These are phyloP conservation scores for Fraxinus quadrangulata DNA, from an alignment of 257 asterid species.

Conservation along the genomic window DNA sequence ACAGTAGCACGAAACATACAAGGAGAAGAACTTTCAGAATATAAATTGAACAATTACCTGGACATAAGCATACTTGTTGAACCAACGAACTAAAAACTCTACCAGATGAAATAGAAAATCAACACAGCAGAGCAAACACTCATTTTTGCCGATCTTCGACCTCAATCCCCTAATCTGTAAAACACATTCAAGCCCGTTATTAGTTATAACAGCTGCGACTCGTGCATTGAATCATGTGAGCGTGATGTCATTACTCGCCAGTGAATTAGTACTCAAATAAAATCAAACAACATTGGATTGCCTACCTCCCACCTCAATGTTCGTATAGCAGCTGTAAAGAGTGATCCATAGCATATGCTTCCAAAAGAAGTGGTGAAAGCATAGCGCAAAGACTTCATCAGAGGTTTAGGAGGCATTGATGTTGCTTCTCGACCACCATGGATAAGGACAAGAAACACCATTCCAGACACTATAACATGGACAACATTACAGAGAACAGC, in stretches of 20 bases:
- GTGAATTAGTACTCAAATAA: conserved; percentile 3
- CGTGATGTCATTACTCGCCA: conserved; percentile 9
- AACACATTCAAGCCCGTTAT: conserved; percentile 20
- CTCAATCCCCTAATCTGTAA: conserved; percentile 93
- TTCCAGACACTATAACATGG: conserved; percentile 92
- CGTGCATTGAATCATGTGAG: conserved; percentile 1
- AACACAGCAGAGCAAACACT: conserved; percentile 94
- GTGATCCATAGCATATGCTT: conserved; percentile 98
- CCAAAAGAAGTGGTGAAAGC: conserved; percentile 94
- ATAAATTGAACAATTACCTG: conserved; percentile 54
- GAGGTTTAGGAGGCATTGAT: conserved; percentile 86
- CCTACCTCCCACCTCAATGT: conserved; percentile 95
- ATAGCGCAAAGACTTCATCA: conserved; percentile 61
- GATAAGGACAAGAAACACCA: conserved; percentile 82
- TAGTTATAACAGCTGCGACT: conserved; percentile 21
- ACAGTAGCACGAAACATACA: not conserved
- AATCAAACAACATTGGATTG: conserved; percentile 20
- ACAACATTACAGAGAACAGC: conserved; percentile 90
- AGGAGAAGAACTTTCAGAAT: not conserved
- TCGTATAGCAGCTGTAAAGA: conserved; percentile 95
- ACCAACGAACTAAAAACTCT: conserved; percentile 93
- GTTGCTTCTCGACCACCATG: conserved; percentile 81
- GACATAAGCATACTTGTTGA: conserved; percentile 96
- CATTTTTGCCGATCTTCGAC: conserved; percentile 92
- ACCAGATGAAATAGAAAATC: conserved; percentile 92